These are phyloP conservation scores for Pichia sp. DNA, from an alignment of 1,139 yeast species.

Conservation along the genomic window DNA sequence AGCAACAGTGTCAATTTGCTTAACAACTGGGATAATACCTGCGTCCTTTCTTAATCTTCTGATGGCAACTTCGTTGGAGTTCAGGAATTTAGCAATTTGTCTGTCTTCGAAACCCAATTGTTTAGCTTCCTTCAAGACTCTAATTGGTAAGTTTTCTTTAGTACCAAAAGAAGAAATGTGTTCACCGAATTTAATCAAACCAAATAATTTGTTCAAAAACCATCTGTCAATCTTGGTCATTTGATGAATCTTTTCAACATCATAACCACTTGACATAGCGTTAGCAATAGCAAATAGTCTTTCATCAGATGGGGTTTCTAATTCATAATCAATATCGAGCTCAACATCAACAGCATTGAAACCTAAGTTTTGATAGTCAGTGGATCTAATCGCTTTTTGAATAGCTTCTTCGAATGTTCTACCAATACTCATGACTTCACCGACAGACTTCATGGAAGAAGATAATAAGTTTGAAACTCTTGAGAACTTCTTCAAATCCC, in stretches of 20 bases:
- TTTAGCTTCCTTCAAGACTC: conserved; percentile 75
- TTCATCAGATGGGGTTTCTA: conserved; percentile 94
- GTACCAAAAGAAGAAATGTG: conserved; percentile 52
- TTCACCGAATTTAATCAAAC: conserved; percentile 62
- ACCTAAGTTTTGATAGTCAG: conserved; percentile 91
- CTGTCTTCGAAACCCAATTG: conserved; percentile 97
- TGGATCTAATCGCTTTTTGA: conserved; percentile 95
- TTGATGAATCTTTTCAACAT: conserved; percentile 88
- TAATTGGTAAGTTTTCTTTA: conserved; percentile 53
- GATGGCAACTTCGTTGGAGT: conserved; percentile 88
- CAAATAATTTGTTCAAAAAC: conserved; percentile 84
- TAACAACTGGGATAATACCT: conserved; percentile 87
- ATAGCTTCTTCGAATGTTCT: conserved; percentile 97
- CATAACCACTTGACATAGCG: conserved; percentile 75
- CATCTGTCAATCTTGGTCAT: conserved; percentile 93
- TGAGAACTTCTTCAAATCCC: conserved; percentile 96
- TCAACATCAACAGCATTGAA: conserved; percentile 83
- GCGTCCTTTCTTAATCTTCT: conserved; percentile 85
- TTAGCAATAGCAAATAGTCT: conserved; percentile 96
- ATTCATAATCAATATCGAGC: conserved; percentile 84
- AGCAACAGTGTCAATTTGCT: conserved; percentile 97
- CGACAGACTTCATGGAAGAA: conserved; percentile 97
- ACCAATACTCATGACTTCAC: conserved; percentile 98
- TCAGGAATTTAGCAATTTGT: conserved; percentile 86
- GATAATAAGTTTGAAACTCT: conserved; percentile 84